Percentiles rank a stretch among this genome's conserved stretches.
Evolutionary conservation across 352 stramenopile genomes (phyloP).

Genomic region (Globisporangium nunn): DNA sequence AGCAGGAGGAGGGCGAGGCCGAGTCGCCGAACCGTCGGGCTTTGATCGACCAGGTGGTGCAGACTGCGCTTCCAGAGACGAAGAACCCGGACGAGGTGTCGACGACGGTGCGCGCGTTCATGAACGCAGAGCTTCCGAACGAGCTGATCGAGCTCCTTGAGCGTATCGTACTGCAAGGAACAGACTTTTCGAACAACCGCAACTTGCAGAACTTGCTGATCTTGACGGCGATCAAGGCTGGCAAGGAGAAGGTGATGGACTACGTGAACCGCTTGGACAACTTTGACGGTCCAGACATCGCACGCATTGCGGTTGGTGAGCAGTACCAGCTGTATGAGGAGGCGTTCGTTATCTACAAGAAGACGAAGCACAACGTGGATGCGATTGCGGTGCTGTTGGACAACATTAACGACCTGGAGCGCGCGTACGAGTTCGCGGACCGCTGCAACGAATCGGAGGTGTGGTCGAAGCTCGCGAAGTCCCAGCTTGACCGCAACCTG

Average conservation of each 20-base stretch:
- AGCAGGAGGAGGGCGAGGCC: constrained; percentile 88
- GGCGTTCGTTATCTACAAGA: constrained; percentile 99
- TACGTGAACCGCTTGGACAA: constrained; percentile 99
- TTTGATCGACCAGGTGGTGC: constrained; percentile 99
- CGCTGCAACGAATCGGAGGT: constrained; percentile 97
- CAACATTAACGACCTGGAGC: constrained; percentile 97
- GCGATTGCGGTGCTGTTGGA: constrained; percentile 91
- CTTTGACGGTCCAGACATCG: constrained; percentile 99
- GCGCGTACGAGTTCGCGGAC: constrained; percentile 98
- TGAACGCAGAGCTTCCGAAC: constrained; percentile 98
- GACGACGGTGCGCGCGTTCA: constrained; percentile 99
- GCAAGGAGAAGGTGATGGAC: constrained; percentile 97
- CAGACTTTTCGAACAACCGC: constrained; percentile 99
- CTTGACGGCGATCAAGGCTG: constrained; percentile 98
- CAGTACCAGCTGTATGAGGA: constrained; percentile 99
- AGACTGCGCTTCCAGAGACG: constrained; percentile 98
- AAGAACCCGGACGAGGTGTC: constrained; percentile 99
- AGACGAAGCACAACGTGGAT: constrained; percentile 96
- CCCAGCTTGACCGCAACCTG: constrained; percentile 95
- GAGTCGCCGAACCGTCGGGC: constrained; percentile 90
- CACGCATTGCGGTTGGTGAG: constrained; percentile 97
- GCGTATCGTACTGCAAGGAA: constrained; percentile 99
- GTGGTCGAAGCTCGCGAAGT: constrained; percentile 98
- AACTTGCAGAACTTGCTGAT: constrained; percentile 99
- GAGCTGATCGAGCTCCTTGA: constrained; percentile 99